Conservation (phyloP, 164 flowering plant genomes). For the Macadamia integrifolia region DNA sequence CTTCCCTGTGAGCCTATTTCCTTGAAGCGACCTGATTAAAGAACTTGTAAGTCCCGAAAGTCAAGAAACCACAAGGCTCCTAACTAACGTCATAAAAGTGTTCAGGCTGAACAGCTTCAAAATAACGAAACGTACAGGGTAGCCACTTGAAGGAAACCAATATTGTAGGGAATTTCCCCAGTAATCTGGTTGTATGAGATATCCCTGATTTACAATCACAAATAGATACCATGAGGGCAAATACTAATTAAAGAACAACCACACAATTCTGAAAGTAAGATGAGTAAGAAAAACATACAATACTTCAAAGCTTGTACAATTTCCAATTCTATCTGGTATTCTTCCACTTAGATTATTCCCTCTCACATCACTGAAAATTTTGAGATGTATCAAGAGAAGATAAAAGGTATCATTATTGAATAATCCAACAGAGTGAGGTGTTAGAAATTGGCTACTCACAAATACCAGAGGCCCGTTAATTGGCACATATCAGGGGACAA, state of each 20-base stretch:
- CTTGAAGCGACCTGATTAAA: constrained; percentile 76
- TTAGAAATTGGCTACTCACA: constrained; percentile 42
- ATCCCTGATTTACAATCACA: constrained; percentile 43
- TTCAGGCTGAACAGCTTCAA: too few relatives aligned
- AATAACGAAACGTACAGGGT: constrained; percentile 44
- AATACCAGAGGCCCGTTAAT: constrained; percentile 89
- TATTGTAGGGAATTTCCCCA: constrained; percentile 93
- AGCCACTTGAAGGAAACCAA: constrained; percentile 94
- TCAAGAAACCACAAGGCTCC: too few relatives aligned
- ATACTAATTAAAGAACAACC: background rate
- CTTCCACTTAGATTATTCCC: constrained; percentile 81
- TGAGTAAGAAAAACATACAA: constrained; percentile 38
- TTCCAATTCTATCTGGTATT: constrained; percentile 85
- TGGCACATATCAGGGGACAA: constrained; percentile 93
- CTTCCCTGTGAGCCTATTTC: constrained; percentile 72
- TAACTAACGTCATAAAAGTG: too few relatives aligned
- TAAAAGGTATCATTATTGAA: too few relatives aligned
- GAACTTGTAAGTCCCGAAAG: background rate
- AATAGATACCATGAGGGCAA: background rate
- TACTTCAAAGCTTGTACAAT: constrained; percentile 91
- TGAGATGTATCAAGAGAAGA: background rate
- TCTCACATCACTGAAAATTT: constrained; percentile 62
- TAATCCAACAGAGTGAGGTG: too few relatives aligned
- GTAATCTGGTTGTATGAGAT: constrained; percentile 84
- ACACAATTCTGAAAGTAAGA: background rate